phyloP scores from a whole-genome alignment of 1,284 basidiomycete species.

The Amylostereum chailletii region DNA sequence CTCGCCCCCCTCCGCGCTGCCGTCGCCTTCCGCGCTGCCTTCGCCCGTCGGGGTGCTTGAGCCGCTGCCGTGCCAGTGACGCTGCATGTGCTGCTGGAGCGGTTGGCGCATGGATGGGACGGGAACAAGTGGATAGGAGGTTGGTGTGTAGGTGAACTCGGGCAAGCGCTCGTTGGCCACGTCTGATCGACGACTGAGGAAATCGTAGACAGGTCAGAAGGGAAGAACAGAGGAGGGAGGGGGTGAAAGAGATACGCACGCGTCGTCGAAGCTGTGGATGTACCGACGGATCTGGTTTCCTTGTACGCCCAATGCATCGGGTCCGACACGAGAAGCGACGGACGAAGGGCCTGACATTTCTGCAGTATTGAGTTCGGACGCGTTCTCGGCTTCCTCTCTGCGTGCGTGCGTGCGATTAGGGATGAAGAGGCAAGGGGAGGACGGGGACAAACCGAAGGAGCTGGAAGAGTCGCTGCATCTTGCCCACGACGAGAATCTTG shows the following conservation, averaged over 20 bases:
- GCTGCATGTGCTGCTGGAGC: constrained; percentile 21
- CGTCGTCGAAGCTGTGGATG: constrained; percentile 89
- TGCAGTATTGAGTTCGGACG: constrained; percentile 73
- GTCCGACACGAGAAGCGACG: constrained; percentile 32
- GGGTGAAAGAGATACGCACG: constrained; percentile 41
- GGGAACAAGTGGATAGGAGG: constrained; percentile 39
- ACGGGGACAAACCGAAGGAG: constrained; percentile 60
- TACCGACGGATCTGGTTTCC: constrained; percentile 63
- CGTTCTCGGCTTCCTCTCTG: constrained; percentile 92
- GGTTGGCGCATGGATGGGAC: constrained; percentile 53
- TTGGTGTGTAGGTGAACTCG: constrained; percentile 34
- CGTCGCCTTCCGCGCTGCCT: constrained; percentile 19
- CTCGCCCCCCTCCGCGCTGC: constrained; percentile 43
- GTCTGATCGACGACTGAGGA: constrained; percentile 75
- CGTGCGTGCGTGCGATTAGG: neutral
- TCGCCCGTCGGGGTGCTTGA: constrained; percentile 22
- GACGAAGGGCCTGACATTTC: constrained; percentile 25
- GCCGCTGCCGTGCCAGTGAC: constrained; percentile 30
- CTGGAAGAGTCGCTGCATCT: constrained; percentile 88
- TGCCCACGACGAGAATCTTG: constrained; percentile 91
- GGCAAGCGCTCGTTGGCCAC: constrained; percentile 91
- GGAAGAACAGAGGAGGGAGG: neutral
- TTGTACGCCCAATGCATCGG: constrained; percentile 49
- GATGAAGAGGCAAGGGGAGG: too few species aligned
- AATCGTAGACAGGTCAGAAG: constrained; percentile 2